Evolutionary conservation across 139 green algal species (phyloP).

Genomic region (Picochlorum sp.): DNA sequence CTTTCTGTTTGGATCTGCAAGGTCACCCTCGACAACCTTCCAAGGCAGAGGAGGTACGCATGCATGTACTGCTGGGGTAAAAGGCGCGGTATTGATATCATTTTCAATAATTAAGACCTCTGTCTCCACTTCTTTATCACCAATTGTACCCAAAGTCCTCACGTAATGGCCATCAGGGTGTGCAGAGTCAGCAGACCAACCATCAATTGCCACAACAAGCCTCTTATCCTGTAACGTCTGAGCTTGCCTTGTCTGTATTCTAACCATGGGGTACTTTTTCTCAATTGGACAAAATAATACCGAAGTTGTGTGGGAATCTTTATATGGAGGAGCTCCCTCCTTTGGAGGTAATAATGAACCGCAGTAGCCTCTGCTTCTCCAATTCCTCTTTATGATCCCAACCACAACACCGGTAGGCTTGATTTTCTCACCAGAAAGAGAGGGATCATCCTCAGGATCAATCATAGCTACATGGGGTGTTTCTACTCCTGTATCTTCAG

Average conservation of each 20-base stretch:
- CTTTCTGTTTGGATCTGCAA: conserved; percentile 33
- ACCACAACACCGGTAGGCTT: conserved; percentile 63
- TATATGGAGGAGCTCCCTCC: neutral
- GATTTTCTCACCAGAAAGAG: neutral
- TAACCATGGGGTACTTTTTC: conserved; percentile 65
- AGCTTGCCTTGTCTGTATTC: conserved; percentile 77
- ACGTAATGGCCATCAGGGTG: conserved; percentile 77
- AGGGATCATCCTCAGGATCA: conserved; percentile 40
- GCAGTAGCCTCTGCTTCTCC: conserved; percentile 68
- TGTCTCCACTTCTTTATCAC: conserved; percentile 75
- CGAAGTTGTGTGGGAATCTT: conserved; percentile 4
- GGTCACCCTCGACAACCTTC: conserved; percentile 47
- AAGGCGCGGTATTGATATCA: conserved; percentile 80
- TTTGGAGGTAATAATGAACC: conserved; percentile 47
- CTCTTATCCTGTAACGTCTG: conserved; percentile 71
- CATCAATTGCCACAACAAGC: conserved; percentile 74
- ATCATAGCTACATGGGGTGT: conserved; percentile 41
- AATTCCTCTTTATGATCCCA: conserved; percentile 70
- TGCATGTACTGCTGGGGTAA: conserved; percentile 81
- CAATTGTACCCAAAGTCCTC: conserved; percentile 69
- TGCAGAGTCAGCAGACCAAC: conserved; percentile 57
- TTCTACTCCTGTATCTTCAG: conserved; percentile 21
- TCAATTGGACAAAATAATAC: conserved; percentile 77
- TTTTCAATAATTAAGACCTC: conserved; percentile 78
- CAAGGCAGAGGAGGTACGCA: conserved; percentile 92